Evolutionary conservation across 495 filamentous ascomycete species (phyloP).

Genomic region (Entonaema liquescens): DNA sequence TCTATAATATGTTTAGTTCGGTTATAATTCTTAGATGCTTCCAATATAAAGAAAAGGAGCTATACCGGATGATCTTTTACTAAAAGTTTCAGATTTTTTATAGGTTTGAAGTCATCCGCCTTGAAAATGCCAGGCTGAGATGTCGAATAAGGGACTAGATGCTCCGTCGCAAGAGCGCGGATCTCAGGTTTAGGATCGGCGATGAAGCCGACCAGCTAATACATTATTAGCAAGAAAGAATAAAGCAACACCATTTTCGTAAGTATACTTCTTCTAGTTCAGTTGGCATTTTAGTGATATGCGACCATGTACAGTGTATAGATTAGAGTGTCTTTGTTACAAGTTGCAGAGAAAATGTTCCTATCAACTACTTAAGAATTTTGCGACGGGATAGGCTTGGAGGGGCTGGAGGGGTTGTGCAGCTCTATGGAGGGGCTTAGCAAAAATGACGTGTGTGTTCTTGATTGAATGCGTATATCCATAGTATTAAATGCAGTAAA

Average conservation of each 20-base stretch:
- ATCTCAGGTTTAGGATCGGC: constrained; percentile 88
- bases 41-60: constrained; percentile 2
- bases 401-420: constrained; percentile 19
- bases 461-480: not conserved
- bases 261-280: constrained; percentile 78
- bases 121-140: constrained; percentile 86
- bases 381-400: not conserved
- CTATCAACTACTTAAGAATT: not conserved
- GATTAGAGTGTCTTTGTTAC: not conserved
- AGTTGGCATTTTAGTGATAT: constrained; percentile 68
- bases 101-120: constrained; percentile 74
- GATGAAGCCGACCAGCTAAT: constrained; percentile 88
- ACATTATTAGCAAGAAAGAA: constrained; percentile 30
- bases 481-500: not conserved
- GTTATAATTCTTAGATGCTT: not conserved
- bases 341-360: constrained; percentile 1
- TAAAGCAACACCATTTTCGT: not conserved
- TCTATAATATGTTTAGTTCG: constrained; percentile 58
- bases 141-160: constrained; percentile 83
- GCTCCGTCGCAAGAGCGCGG: constrained; percentile 77
- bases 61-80: constrained; percentile 80
- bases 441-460: constrained; percentile 22
- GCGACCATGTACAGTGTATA: not conserved
- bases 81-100: constrained; percentile 90
- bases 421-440: constrained; percentile 38